phyloP scores from a whole-genome alignment of 768 basidiomycete species.

The Agrocybe praecox region DNA sequence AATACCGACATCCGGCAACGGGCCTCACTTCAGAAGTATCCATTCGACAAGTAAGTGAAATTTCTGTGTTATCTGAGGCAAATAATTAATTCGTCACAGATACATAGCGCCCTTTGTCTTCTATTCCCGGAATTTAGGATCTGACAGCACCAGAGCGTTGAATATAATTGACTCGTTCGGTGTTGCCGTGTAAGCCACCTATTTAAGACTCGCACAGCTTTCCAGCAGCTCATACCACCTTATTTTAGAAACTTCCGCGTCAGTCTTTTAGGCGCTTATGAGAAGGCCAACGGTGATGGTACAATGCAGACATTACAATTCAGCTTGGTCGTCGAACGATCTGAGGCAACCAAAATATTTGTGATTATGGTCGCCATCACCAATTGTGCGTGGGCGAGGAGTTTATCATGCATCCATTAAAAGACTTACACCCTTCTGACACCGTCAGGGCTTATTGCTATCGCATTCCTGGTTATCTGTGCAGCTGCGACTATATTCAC shows the following conservation, averaged over 20 bases:
- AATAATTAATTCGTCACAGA: neutral
- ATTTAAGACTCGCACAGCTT: neutral
- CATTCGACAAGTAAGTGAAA: neutral
- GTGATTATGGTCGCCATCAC: slow-evolving; percentile 5
- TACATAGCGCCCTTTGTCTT: slow-evolving; percentile 2
- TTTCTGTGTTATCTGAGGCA: neutral
- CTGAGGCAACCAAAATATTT: neutral
- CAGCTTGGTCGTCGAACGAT: neutral
- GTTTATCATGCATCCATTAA: neutral
- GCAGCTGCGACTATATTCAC: neutral
- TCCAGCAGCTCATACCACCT: neutral
- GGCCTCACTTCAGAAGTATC: slow-evolving; percentile 1
- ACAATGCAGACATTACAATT: neutral
- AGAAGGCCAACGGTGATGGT: neutral
- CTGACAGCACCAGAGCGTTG: neutral
- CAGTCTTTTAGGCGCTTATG: neutral
- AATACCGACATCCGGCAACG: neutral
- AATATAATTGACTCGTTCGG: neutral
- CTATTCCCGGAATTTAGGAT: neutral
- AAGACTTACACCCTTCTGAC: neutral
- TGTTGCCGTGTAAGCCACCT: slow-evolving; percentile 1
- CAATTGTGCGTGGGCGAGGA: neutral
- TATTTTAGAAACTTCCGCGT: slow-evolving; percentile 1
- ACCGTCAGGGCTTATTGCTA: slow-evolving; percentile 1
- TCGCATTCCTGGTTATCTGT: slow-evolving; percentile 2